phyloP scores from a whole-genome alignment of 768 basidiomycete genomes.

The Tephrocybe sp. region DNA sequence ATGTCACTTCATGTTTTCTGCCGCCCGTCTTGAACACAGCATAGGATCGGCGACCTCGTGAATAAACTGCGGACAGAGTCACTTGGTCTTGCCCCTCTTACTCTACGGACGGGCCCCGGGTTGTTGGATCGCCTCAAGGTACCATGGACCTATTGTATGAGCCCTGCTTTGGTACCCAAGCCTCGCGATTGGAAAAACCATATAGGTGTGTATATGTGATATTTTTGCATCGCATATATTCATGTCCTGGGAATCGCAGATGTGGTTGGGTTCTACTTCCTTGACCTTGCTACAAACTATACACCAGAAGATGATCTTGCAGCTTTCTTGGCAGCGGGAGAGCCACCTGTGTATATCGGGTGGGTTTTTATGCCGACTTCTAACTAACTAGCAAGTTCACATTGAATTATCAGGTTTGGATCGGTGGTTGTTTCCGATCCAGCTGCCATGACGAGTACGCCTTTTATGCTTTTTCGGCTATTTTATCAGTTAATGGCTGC shows the following conservation, averaged over 20 bases:
- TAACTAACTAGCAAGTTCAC: not conserved
- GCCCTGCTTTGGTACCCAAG: slow-evolving; percentile 55
- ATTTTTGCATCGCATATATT: no score
- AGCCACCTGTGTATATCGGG: slow-evolving; percentile 62
- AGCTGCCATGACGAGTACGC: slow-evolving; percentile 46
- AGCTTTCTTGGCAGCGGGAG: slow-evolving; percentile 47
- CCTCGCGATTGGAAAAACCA: slow-evolving; percentile 64
- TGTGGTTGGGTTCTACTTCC: slow-evolving; percentile 66
- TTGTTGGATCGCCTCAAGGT: slow-evolving; percentile 53
- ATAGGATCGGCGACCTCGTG: slow-evolving; percentile 58
- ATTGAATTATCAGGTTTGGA: slow-evolving; percentile 43
- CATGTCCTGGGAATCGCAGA: slow-evolving; percentile 31
- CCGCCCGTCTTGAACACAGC: not conserved
- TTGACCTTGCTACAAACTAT: slow-evolving; percentile 51
- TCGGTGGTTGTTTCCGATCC: slow-evolving; percentile 62
- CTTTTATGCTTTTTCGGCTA: not conserved
- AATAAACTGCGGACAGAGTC: slow-evolving; percentile 53
- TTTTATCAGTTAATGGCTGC: not conserved
- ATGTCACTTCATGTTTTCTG: not conserved
- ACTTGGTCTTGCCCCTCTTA: slow-evolving; percentile 49
- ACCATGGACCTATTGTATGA: slow-evolving; percentile 68
- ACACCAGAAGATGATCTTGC: slow-evolving; percentile 46
- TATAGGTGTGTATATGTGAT: slow-evolving; percentile 40
- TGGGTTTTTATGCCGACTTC: slow-evolving; percentile 17
- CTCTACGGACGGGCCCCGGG: slow-evolving; percentile 48